Percentiles rank a stretch among this genome's conserved stretches.
These are phyloP conservation scores for Nitzschia putrida DNA, from an alignment of 108 stramenopile species.

Conservation along the genomic window DNA sequence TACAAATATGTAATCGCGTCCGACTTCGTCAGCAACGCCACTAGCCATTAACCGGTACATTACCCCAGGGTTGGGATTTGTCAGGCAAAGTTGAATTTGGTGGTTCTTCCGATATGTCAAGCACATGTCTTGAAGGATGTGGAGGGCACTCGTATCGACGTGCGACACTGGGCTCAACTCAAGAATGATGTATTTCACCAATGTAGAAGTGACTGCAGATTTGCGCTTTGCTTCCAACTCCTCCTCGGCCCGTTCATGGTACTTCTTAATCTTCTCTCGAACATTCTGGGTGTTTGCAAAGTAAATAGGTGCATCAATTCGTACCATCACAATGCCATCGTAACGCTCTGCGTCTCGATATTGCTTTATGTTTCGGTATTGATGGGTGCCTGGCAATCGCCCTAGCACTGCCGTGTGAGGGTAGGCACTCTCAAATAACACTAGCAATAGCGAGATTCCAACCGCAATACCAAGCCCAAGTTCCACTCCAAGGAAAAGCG, in stretches of 20 bases:
- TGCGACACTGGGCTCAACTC: slow-evolving; percentile 51
- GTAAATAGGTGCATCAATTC: slow-evolving; percentile 67
- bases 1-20: slow-evolving; percentile 43
- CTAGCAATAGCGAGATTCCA: slow-evolving; percentile 53
- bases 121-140: slow-evolving; percentile 47
- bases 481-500: slow-evolving; percentile 70
- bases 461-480: slow-evolving; percentile 66
- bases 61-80: slow-evolving; percentile 40
- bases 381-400: slow-evolving; percentile 54
- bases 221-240: background rate
- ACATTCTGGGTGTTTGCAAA: slow-evolving; percentile 66
- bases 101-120: slow-evolving; percentile 17
- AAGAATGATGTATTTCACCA: slow-evolving; percentile 41
- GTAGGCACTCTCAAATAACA: slow-evolving; percentile 59
- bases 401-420: slow-evolving; percentile 73
- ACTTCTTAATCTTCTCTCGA: slow-evolving; percentile 44
- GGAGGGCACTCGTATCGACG: slow-evolving; percentile 56
- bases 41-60: slow-evolving; percentile 34
- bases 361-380: slow-evolving; percentile 64
- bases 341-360: slow-evolving; percentile 53
- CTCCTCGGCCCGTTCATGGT: slow-evolving; percentile 24
- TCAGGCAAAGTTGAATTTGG: slow-evolving; percentile 42
- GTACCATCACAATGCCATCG: slow-evolving; percentile 56
- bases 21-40: slow-evolving; percentile 37
- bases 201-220: background rate